Base-by-base conservation (phyloP, 805 yeast species). In the Schwanniomyces sp. region DNA sequence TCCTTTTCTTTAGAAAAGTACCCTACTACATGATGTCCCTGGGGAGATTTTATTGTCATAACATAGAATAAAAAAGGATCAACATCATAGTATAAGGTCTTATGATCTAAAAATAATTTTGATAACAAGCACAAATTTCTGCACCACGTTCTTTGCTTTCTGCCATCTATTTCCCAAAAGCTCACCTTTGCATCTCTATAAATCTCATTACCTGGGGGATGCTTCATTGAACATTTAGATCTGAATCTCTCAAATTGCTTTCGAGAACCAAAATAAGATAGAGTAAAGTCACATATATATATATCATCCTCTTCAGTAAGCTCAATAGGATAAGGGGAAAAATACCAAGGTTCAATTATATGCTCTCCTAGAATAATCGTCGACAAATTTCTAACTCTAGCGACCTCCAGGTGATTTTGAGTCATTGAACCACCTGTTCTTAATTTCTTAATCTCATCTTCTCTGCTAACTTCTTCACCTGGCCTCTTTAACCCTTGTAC, bases 131-230 rank as follows among this genome's bases (percentile, higher is more conserved):
- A 94, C 48, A 94, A 75, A 64, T 94, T 94, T 53, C 99, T 81
- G 67, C 99, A 94, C 97, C 98, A 94, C 0, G 96, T 87, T 53
- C 98, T 76, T 70, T 94, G 99, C 55, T 88, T 87, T 48, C 97
- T 76, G 9, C 99, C 99, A 67, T 94, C 99, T 52, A 94, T 91
- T 64, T 94, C 99, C 76, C 92, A 94, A 63, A 94, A 94, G 14
- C 97, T 88, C 34, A 94, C 92, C 57, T 85, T 82, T 43, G 86
- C 91, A 65, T 94, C 98, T 43, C 99, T 75, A 66, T 94, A 94
- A 18, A 94, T 91, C 62, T 94, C 99, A 69, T 94, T 94, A 0
- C 99, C 99, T 0, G 99, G 99, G 0, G 99, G 99, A 61, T 92
- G 98, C 62, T 86, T 83, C 69, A 94, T 75, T 1, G 95, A 85